Percentiles rank a stretch among this genome's conserved stretches.
Conservation (phyloP, 2,329 filamentous ascomycete species). For the Calonectria henricotiae region DNA sequence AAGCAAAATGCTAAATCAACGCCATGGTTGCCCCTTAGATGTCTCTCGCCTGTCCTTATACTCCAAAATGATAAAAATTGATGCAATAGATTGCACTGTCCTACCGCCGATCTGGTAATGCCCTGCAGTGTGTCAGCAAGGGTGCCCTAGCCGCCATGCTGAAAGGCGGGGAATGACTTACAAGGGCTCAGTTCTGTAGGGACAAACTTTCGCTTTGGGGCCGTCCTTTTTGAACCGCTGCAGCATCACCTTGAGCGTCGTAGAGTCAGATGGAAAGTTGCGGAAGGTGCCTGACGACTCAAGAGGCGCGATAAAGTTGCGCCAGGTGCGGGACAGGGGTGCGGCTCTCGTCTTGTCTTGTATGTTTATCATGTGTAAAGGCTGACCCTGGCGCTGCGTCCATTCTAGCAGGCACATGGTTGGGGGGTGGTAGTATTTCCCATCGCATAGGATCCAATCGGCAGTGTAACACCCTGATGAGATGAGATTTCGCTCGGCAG, state of each 20-base stretch:
- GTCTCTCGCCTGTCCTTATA: constrained; percentile 27
- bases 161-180: constrained; percentile 47
- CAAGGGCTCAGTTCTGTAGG: constrained; percentile 50
- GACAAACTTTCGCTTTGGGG: constrained; percentile 48
- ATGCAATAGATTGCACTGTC: constrained; percentile 35
- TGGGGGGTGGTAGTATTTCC: constrained; percentile 57
- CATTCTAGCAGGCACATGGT: constrained; percentile 59
- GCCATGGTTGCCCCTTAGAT: constrained; percentile 27
- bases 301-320: constrained; percentile 18
- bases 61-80: constrained; percentile 21
- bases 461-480: constrained; percentile 79
- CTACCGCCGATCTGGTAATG: constrained; percentile 46
- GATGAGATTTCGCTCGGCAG: constrained; percentile 75
- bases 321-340: constrained; percentile 40
- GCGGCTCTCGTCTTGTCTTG: constrained; percentile 43
- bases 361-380: constrained; percentile 46
- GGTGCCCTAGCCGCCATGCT: constrained; percentile 38
- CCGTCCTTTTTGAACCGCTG: constrained; percentile 48
- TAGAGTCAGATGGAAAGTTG: constrained; percentile 42
- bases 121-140: constrained; percentile 50
- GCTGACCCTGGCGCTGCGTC: constrained; percentile 44
- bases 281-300: constrained; percentile 27
- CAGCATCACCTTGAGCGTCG: constrained; percentile 48
- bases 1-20: constrained; percentile 24
- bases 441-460: constrained; percentile 58